These are phyloP conservation scores for Rhodotorula sp. DNA, from an alignment of 1,284 basidiomycete species.

Conservation along the genomic window DNA sequence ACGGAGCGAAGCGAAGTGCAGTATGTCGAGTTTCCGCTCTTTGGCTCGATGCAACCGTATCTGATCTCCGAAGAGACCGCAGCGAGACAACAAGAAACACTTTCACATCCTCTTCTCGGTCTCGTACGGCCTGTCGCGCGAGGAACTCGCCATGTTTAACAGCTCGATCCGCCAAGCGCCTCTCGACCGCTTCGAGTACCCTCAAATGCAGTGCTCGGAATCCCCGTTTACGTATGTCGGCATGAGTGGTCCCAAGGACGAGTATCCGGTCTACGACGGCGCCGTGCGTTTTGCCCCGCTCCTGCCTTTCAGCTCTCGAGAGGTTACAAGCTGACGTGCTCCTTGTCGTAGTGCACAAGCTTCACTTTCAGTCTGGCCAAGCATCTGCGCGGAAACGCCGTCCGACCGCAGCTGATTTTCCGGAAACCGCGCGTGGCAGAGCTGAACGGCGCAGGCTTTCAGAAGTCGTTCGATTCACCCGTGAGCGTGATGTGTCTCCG, in stretches of 20 bases:
- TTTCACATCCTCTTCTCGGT: constrained; percentile 70
- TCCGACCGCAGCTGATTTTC: constrained; percentile 62
- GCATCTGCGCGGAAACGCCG: constrained; percentile 44
- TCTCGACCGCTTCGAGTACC: constrained; percentile 42
- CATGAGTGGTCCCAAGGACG: not conserved
- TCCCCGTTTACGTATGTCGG: not conserved
- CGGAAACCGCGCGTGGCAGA: constrained; percentile 66
- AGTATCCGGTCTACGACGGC: constrained; percentile 25
- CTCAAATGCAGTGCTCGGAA: not conserved
- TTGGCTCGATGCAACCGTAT: too few species aligned
- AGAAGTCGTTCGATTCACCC: constrained; percentile 50
- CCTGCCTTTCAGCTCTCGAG: not conserved
- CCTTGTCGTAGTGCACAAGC: constrained; percentile 13
- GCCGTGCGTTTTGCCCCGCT: constrained; percentile 5
- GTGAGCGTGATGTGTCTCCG: constrained; percentile 52
- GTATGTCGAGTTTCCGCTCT: constrained; percentile 1
- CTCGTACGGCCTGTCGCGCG: constrained; percentile 68
- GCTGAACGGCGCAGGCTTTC: constrained; percentile 74
- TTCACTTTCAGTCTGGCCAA: constrained; percentile 36
- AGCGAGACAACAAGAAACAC: constrained; percentile 53
- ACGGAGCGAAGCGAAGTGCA: constrained; percentile 2
- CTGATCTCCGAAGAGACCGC: not conserved
- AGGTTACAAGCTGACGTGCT: constrained; percentile 33
- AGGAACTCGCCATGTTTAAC: constrained; percentile 59
- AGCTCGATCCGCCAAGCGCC: constrained; percentile 57